Evolutionary conservation across 164 flowering plant species (phyloP), one percentile per base, ranked within the genome.

Genomic region (Sedum album): DNA sequence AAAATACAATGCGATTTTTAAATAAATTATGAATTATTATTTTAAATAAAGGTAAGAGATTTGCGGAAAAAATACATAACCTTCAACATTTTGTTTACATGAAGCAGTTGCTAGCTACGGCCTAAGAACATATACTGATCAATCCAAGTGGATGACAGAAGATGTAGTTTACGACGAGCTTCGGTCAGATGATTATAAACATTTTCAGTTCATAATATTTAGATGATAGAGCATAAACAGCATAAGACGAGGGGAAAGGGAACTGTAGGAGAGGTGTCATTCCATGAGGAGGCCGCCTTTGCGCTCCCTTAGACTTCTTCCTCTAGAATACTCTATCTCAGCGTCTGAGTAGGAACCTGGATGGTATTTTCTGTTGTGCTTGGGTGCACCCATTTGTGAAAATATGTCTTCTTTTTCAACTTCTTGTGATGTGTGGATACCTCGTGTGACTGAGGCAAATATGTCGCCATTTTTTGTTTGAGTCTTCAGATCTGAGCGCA

Each of bases 351-450:
- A 44, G 17, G 48, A 44, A 15, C 17, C 17, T 4, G 4, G 48
- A 44, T 44, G 48, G 48, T 44, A 44, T 44, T 44, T 88, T 67
- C 85, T 77, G 73, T 44, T 44, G 18, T 44, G 48, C 48, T 18
- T 44, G 3, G 48, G 48, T 44, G 48, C 48, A 3, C 48, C 48
- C 48, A 44, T 44, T 44, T 44, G 48, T 44, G 48, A 44, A 44
- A 44, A 44, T 44, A 44, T 44, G 48, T 15, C 48, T 17, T 44
- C 48, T 44, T 35, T 3, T 35, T 35, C 38, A 7, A 35, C 38
- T 35, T 3, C 38, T 35, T 44, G 48, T 15, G 48, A 14, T 11
- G 48, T 18, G 48, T 44, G 48, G 18, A 44, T 44, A 13, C 48
- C 20, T 44, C 17, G 48, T 1, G 48, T 15, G 48, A 44, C 48